Base-by-base conservation (phyloP, 2,329 filamentous ascomycete genomes). In the Mollisiaceae sp. region DNA sequence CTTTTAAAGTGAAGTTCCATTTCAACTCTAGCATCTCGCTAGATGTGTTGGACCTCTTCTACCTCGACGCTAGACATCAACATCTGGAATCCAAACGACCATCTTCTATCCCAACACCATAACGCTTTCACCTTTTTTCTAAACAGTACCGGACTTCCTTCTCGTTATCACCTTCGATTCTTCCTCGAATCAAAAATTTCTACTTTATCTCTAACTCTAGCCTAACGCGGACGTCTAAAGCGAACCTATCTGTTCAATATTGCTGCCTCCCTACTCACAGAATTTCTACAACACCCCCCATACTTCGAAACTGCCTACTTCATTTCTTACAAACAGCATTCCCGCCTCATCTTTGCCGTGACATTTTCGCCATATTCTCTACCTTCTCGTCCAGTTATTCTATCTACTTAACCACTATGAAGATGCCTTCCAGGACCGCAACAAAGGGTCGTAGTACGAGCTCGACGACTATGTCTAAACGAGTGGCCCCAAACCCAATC, bases 401-500 rank as follows among this genome's bases (percentile, higher is more conserved):
- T n/a, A n/a, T 50, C 45, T 14, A 24, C 6, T 2, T 2, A 50
- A 6, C 8, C 2, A 22, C 8, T 12, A 50, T 20, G 4, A 50
- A 24, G 8, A 50, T 50, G 45, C 45, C 45, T 22, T 6, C 18
- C 11, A n/a, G 45, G 9, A 50, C n/a, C 20, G 6, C 45, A 50
- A 22, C 45, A 50, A 50, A 50, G 45, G 11, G 45, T 22, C 18
- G 18, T 9, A 22, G 22, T 4, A 11, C 8, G 11, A 35, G 50
- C 50, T 14, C 50, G n/a, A 54, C 50, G 8, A 18, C 22, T 8
- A 54, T 8, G 1, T 15, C 50, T 24, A 27, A 8, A 54, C 50
- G 22, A 50, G n/a, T 56, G 4, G 47, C 62, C 15, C 41, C 65
- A 12, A 67, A 60, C 22, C 58, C 57, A 32, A 59, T 64, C 22